Evolutionary conservation across 768 basidiomycete species (phyloP), one percentile per base, ranked within the genome.

Genomic region (Suillus spraguei): DNA sequence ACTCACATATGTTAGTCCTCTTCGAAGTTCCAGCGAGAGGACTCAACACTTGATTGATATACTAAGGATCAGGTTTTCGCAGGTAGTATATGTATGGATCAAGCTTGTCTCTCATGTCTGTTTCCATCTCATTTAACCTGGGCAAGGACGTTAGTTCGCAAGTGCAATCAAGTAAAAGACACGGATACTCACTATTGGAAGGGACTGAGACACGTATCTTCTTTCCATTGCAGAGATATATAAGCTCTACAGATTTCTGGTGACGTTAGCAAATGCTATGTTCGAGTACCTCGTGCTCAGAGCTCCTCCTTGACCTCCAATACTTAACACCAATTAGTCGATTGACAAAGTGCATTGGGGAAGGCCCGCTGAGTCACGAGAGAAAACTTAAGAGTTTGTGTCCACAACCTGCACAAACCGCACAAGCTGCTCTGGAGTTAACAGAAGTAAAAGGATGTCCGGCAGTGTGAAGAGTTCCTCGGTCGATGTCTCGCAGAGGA

Each of bases 311-410:
- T 95, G 1, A 96, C 93, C 69, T 96, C 92, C 5, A 87, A 87
- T 1, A 99, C 95, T 71, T 98, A 97, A 75, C 97, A 99, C 95
- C 95, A 99, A 75, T 97, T 99, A 2, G 93, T 85, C 32, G 96
- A 80, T 49, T 96, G 85, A 75, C 97, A 99, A 59, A 98, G 76
- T 36, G 93, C 87, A 0, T 93, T 94, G 13, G 99, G 78, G 63
- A 99, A 78, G 14, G 83, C 85, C 0, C 96, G 94, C 50, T 90
- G 81, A 47, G 90, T 89, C 24, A 93, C 82, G 22, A 99, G 78
- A 74, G 97, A 97, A 3, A 90, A 88, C 77, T 97, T 97, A 99
- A 95, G 66, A 99, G 78, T 10, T 95, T 1, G 97, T 98, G 70
- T 99, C 94, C 32, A 98, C 91, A 39, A 99, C 88, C 77, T 98